These are phyloP conservation scores for Coccinonectria pachysandricola DNA, from an alignment of 2,329 filamentous ascomycete species.

Conservation along the genomic window DNA sequence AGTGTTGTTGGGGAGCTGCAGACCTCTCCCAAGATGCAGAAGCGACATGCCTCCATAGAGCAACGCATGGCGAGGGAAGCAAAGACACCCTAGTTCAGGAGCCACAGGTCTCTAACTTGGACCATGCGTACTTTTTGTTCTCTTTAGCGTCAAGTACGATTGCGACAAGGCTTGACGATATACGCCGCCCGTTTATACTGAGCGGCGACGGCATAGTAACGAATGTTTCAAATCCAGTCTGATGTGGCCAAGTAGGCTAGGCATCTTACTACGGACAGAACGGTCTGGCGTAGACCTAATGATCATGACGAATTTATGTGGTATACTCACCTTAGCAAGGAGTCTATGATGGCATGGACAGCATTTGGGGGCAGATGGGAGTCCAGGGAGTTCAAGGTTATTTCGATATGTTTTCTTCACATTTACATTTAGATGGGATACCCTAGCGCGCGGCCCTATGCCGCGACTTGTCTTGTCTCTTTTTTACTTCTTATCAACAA, in stretches of 20 bases:
- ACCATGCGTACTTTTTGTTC: slow-evolving; percentile 15
- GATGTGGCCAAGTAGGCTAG: no score
- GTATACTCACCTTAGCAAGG: no score
- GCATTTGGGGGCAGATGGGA: no score
- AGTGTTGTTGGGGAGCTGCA: slow-evolving; percentile 55
- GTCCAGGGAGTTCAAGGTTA: slow-evolving; percentile 1
- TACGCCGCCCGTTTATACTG: no score
- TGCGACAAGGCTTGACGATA: no score
- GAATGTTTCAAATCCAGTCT: no score
- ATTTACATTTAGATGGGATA: slow-evolving; percentile 1
- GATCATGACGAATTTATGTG: no score
- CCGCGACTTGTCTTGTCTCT: not conserved
- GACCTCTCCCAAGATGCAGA: slow-evolving; percentile 48
- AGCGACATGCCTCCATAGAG: slow-evolving; percentile 54
- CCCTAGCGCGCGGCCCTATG: not conserved
- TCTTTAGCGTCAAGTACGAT: slow-evolving; percentile 10
- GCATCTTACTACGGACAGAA: no score
- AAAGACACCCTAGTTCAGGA: slow-evolving; percentile 23
- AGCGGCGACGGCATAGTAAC: no score
- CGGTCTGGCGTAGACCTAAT: no score
- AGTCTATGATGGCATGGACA: no score
- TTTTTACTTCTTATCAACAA: not conserved
- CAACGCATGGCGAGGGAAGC: slow-evolving; percentile 35
- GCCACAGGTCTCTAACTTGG: no score
- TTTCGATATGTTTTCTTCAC: slow-evolving; percentile 1